Percentiles rank a stretch among this genome's conserved stretches.
Evolutionary conservation across 148 eudicot genomes (phyloP).

Genomic region (Silene conica): DNA sequence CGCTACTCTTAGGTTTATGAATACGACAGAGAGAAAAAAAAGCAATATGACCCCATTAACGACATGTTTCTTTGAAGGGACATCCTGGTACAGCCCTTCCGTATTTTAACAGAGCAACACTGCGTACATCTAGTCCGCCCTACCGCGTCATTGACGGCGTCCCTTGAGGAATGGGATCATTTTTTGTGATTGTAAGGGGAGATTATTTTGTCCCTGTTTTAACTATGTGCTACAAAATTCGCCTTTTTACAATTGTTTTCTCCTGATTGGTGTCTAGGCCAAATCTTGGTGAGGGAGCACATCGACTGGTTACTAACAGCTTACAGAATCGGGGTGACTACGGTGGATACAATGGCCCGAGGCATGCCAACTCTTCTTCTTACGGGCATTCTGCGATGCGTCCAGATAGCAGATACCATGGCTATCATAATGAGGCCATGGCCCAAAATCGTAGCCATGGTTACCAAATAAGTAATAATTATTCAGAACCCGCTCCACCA

Average conservation of each 20-base stretch:
- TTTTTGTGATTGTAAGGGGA: not conserved
- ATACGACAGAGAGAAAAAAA: no score
- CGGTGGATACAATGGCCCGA: slow-evolving; percentile 27
- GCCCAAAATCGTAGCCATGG: slow-evolving; percentile 24
- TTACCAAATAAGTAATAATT: slow-evolving; percentile 30
- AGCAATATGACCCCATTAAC: not conserved
- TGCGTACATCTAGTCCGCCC: not conserved
- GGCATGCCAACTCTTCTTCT: slow-evolving; percentile 24
- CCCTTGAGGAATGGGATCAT: not conserved
- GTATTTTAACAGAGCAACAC: not conserved
- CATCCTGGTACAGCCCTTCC: not conserved
- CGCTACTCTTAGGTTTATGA: no score
- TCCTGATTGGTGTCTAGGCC: slow-evolving; percentile 31
- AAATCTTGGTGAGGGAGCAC: slow-evolving; percentile 75
- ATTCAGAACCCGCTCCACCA: slow-evolving; percentile 10
- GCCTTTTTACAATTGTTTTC: not conserved
- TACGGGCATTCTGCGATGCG: slow-evolving; percentile 25
- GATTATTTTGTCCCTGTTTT: not conserved
- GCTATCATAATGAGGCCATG: not conserved
- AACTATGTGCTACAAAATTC: not conserved
- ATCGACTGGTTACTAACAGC: slow-evolving; percentile 71
- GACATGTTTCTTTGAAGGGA: not conserved
- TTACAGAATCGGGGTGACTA: slow-evolving; percentile 41
- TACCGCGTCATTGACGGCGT: not conserved
- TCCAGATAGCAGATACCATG: slow-evolving; percentile 28